A percentile compares a stretch with the other conserved stretches of the same genome.
Evolutionary conservation across 768 basidiomycete genomes (phyloP).

Genomic region (Trametes cubensis): DNA sequence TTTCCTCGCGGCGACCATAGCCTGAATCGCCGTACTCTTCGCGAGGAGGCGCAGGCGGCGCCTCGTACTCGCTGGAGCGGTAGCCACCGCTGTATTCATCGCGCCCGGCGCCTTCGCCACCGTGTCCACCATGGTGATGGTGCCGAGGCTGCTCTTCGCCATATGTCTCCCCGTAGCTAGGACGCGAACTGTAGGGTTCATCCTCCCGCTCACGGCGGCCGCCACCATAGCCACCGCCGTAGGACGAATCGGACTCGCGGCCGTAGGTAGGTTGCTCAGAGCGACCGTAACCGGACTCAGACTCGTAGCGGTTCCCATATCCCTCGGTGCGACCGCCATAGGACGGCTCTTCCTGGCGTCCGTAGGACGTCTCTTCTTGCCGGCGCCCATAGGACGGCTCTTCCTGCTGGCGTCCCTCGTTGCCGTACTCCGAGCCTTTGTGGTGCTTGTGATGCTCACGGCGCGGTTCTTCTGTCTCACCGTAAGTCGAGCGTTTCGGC

Average conservation of each 20-base stretch:
- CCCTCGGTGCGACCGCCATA: slow-evolving; percentile 2
- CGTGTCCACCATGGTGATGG: slow-evolving; percentile 7
- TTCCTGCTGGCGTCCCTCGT: slow-evolving; percentile 8
- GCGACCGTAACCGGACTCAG: slow-evolving; percentile 13
- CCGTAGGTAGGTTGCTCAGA: slow-evolving; percentile 8
- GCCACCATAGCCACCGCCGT: slow-evolving; percentile 39
- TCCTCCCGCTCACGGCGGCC: slow-evolving; percentile 6
- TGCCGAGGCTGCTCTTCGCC: slow-evolving; percentile 17
- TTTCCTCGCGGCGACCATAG: slow-evolving; percentile 8
- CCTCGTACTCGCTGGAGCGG: slow-evolving; percentile 14
- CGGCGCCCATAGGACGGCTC: slow-evolving; percentile 12
- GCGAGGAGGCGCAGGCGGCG: slow-evolving; percentile 5
- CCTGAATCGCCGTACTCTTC: slow-evolving; percentile 14
- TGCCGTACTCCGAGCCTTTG: neutral
- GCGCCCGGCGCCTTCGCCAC: slow-evolving; percentile 18
- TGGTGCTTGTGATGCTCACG: slow-evolving; percentile 9
- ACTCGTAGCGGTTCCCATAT: slow-evolving; percentile 15
- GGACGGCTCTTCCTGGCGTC: slow-evolving; percentile 8
- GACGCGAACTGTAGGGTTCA: slow-evolving; percentile 10
- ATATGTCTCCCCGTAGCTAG: slow-evolving; percentile 12
- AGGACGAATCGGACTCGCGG: slow-evolving; percentile 41
- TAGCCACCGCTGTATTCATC: slow-evolving; percentile 26
- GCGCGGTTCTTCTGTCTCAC: slow-evolving; percentile 11
- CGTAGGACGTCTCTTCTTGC: slow-evolving; percentile 7
- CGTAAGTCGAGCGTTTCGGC: slow-evolving; percentile 6